Evolutionary conservation across 371 early-diverging fungal species (phyloP), one percentile per base, ranked within the genome.

Genomic region (Coemansia linderi): DNA sequence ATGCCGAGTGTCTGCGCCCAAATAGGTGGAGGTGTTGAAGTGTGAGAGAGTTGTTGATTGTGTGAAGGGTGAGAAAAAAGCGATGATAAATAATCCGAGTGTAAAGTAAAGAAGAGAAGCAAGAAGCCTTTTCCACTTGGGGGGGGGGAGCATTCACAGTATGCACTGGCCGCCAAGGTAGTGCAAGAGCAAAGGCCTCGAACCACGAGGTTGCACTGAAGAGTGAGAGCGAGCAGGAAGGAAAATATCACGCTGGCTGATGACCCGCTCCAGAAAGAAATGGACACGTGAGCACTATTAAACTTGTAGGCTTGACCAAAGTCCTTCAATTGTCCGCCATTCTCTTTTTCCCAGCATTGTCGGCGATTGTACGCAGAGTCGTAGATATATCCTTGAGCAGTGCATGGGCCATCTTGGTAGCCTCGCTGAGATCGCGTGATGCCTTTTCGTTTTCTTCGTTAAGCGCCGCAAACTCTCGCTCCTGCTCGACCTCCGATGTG

Each of bases 391-490:
- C 40, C 15, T 61, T 59, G 19, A 69, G 70, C 56, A 77, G 69
- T 27, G 54, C 69, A 43, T 61, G 63, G 37, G 77, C 77, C 65
- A 41, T 50, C 40, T 50, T 61, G 48, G 46, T 62, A 9, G 74
- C 77, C 43, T 73, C 65, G 15, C 62, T 63, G n/a, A 73, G 69
- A 36, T 72, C 69, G 15, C 31, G 48, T 22, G 75, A 65, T 0
- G 65, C 73, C 29, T 29, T 63, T 31, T 73, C 70, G 63, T 77
- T 69, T 44, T 73, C 75, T n/a, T 57, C 36, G 24, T 46, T 54
- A 10, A 79, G 73, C 58, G 60, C 62, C 0, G 17, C 67, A 68
- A 79, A 79, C 66, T 75, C 75, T 19, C 50, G 46, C 43, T 58
- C 65, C 57, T 69, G 80, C 13, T 72, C 71, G 52, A 43, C 40